Conservation (phyloP, 2,329 filamentous ascomycete genomes). For the Fusarium sp. region DNA sequence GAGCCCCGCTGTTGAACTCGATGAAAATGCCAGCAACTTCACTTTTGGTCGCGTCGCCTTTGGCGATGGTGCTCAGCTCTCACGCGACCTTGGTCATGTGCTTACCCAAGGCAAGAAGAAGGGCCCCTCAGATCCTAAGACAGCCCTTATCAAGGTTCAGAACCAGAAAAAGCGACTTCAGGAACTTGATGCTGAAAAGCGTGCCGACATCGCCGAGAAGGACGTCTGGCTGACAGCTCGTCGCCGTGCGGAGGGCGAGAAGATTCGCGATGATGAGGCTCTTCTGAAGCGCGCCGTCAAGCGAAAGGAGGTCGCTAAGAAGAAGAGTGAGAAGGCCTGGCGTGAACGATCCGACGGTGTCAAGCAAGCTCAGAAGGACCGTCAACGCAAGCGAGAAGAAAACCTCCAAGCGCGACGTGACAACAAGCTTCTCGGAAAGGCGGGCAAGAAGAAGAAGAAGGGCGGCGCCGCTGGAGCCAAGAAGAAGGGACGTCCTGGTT, state of each 20-base stretch:
- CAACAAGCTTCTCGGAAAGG: conserved; percentile 73
- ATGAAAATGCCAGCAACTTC: conserved; percentile 75
- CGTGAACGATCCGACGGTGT: conserved; percentile 79
- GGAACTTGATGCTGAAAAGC: conserved; percentile 82
- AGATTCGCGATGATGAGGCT: conserved; percentile 86
- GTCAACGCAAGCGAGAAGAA: conserved; percentile 85
- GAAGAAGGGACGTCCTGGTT: conserved; percentile 71
- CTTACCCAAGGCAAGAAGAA: conserved; percentile 72
- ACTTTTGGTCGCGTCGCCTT: conserved; percentile 94
- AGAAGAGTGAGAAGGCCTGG: conserved; percentile 94
- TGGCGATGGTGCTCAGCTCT: conserved; percentile 83
- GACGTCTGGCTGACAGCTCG: conserved; percentile 94
- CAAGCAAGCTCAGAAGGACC: conserved; percentile 79
- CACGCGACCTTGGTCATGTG: conserved; percentile 76
- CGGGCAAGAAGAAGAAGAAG: conserved; percentile 69
- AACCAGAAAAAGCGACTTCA: conserved; percentile 86
- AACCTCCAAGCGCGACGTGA: conserved; percentile 82
- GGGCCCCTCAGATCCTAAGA: conserved; percentile 86
- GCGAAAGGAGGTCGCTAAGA: conserved; percentile 89
- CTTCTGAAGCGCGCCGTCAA: conserved; percentile 95
- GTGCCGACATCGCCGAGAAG: conserved; percentile 90
- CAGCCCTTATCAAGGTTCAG: conserved; percentile 86
- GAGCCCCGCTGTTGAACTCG: conserved; percentile 66
- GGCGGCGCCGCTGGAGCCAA: conserved; percentile 49
- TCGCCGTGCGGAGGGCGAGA: conserved; percentile 89